Evolutionary conservation across 345 rosid species (phyloP), one percentile per base, ranked within the genome.

Genomic region (Atalantia buxifolia): DNA sequence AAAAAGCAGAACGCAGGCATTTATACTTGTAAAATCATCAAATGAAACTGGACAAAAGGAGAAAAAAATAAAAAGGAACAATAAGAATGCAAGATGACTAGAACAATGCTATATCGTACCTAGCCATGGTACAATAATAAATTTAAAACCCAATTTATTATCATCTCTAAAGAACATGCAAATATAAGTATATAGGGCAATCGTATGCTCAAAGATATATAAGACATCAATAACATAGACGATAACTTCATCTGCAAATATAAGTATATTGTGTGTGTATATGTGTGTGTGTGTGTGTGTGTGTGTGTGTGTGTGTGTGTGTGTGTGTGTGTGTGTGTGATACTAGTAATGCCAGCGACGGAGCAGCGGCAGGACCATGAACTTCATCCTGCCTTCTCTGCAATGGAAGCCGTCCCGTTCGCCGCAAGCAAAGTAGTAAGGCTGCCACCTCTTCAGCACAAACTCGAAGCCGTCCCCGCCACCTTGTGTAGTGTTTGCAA

Each of bases 361-460:
- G 33, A 80, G 72, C 64, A 84, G 45, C 1, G 97, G 94, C 82
- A 82, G 40, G 56, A 87, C 85, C 24, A 80, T 79, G 77, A 94
- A 93, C 88, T 87, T 91, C 97, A 93, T 94, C 62, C 71, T 76
- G 9, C 97, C 98, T 24, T 78, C 77, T 64, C 57, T 87, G 81
- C 98, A 94, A 19, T 93, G 97, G 78, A 87, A 12, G 57, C 97
- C 94, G 0, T 80, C 76, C 10, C 75, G 85, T 71, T 83, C 92
- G 1, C 97, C 98, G 30, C 97, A 94, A 1, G 97, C 90, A 40
- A 93, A 89, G 86, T 81, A 92, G 85, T 89, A 75, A 42, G 92
- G 89, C 38, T 45, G 59, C 91, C 88, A 81, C 70, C 77, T 61
- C 4, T 61, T 76, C 9, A 93, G 81, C 60, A 62, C 88, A 65